Evolutionary conservation across 768 basidiomycete species (phyloP).

Genomic region (Pisolithus albus): DNA sequence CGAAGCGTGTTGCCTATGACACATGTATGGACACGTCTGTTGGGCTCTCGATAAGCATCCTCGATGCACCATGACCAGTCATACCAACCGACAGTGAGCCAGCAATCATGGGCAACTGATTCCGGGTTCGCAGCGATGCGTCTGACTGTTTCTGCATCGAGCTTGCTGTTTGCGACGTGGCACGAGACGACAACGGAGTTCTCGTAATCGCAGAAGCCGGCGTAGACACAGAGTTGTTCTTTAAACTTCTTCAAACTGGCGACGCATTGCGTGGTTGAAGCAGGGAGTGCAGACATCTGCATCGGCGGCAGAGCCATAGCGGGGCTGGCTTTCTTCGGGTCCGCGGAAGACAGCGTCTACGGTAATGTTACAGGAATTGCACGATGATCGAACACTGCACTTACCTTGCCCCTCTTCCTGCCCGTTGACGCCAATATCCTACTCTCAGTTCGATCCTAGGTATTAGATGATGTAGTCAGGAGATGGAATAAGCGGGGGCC

Average conservation of each 20-base stretch:
- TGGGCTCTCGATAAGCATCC: too few species aligned
- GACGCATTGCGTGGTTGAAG: slow-evolving; percentile 76
- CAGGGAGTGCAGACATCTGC: slow-evolving; percentile 81
- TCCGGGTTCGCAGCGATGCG: slow-evolving; percentile 66
- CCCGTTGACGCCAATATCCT: slow-evolving; percentile 84
- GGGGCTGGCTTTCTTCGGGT: slow-evolving; percentile 66
- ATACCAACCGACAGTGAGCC: slow-evolving; percentile 87
- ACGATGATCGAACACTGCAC: slow-evolving; percentile 10
- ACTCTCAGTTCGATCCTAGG: slow-evolving; percentile 85
- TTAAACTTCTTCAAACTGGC: slow-evolving; percentile 73
- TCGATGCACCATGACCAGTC: slow-evolving; percentile 42
- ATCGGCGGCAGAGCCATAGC: slow-evolving; percentile 79
- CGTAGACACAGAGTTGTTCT: slow-evolving; percentile 43
- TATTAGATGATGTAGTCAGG: too few species aligned
- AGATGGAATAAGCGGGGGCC: too few species aligned
- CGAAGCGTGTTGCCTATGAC: too few species aligned
- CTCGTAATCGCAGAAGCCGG: slow-evolving; percentile 36
- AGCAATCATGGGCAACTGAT: slow-evolving; percentile 83
- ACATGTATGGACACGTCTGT: too few species aligned
- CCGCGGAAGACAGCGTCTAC: slow-evolving; percentile 79
- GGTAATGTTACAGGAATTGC: slow-evolving; percentile 8
- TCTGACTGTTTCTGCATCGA: slow-evolving; percentile 87
- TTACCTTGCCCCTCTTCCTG: slow-evolving; percentile 86
- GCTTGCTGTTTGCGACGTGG: slow-evolving; percentile 77
- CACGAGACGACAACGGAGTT: slow-evolving; percentile 47